Evolutionary conservation across 768 basidiomycete genomes (phyloP), one percentile per base, ranked within the genome.

Genomic region (Botryobasidium botryosum): DNA sequence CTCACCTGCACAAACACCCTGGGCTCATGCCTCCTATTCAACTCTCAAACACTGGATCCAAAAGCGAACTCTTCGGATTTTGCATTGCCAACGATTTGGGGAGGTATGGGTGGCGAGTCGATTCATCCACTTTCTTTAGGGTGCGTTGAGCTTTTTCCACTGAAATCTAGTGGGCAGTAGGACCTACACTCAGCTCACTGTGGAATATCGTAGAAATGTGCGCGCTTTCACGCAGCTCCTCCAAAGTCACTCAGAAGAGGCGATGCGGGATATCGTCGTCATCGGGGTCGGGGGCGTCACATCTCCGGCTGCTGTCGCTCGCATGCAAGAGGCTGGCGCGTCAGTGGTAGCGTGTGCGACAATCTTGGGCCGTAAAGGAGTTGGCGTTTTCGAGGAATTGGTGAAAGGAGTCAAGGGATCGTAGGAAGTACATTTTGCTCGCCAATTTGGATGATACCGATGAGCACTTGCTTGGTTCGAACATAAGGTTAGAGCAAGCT

Each of bases 211-310:
- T 46, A 62, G 61, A 15, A 62, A 62, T 44, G 53, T 62, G 3
- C 44, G 50, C 52, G 65, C 70, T 15, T 77, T 87, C 55, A 57
- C 68, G 12, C 60, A 59, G 32, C 57, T 84, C 35, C 61, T 86
- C 40, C 57, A 61, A 28, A 56, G 57, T 38, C 64, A 64, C 23
- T 44, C 52, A 40, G 65, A 66, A 47, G 50, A 57, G 3, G 64
- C 64, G 0, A 52, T 84, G 31, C 57, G 57, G 24, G 53, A 62
- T 2, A 70, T 86, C 44, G 63, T 63, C 40, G 64, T 88, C 44
- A 70, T 90, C 37, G 87, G 85, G 2, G 77, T 79, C n/a, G 86
- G 87, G 1, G 86, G 86, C 4, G 82, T 86, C 15, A 76, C 71
- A 2, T 70, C 70, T 18, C 61, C 64, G 4, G 77, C 63, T 18